A percentile compares a stretch with the other conserved stretches of the same genome.
These are phyloP conservation scores for Rhizophagus clarus DNA, from an alignment of 192 early-diverging fungal genomes.

Conservation along the genomic window DNA sequence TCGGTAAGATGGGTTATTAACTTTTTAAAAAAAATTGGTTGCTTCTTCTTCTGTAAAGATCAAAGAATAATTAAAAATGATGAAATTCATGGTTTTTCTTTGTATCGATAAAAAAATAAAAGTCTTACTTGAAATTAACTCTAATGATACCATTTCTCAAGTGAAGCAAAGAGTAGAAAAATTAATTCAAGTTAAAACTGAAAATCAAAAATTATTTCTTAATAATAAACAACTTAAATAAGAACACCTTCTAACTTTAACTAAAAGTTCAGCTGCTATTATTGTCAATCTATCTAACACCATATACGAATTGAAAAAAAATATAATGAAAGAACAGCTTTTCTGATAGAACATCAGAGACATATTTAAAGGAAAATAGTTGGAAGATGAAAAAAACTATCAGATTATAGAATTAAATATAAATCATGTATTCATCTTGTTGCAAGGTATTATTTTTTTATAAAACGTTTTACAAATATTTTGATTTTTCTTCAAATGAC, in stretches of 20 bases:
- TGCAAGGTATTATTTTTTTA: too few relatives aligned
- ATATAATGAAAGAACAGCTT: background rate
- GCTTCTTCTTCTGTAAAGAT: too few relatives aligned
- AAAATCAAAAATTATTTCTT: slow-evolving; percentile 17
- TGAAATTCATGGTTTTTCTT: background rate
- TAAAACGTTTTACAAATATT: too few relatives aligned
- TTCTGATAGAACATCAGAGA: slow-evolving; percentile 16
- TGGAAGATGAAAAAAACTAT: slow-evolving; percentile 43
- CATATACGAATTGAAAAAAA: slow-evolving; percentile 2
- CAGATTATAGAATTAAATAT: slow-evolving; percentile 41
- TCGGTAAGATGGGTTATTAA: too few relatives aligned
- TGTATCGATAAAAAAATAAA: background rate
- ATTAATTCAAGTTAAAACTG: background rate
- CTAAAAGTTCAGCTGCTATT: slow-evolving; percentile 4
- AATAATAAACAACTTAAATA: background rate
- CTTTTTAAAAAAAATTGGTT: too few relatives aligned
- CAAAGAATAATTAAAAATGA: background rate
- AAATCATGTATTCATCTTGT: slow-evolving; percentile 5
- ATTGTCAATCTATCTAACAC: background rate
- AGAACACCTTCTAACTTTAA: background rate
- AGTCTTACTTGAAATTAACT: background rate
- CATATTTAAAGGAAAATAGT: slow-evolving; percentile 43
- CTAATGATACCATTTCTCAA: slow-evolving; percentile 12
- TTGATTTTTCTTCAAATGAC: too few relatives aligned
- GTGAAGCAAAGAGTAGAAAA: slow-evolving; percentile 18